Percentiles rank a stretch among this genome's conserved stretches.
These are phyloP conservation scores for Tulasnella sp. DNA, from an alignment of 768 basidiomycete species.

Conservation along the genomic window DNA sequence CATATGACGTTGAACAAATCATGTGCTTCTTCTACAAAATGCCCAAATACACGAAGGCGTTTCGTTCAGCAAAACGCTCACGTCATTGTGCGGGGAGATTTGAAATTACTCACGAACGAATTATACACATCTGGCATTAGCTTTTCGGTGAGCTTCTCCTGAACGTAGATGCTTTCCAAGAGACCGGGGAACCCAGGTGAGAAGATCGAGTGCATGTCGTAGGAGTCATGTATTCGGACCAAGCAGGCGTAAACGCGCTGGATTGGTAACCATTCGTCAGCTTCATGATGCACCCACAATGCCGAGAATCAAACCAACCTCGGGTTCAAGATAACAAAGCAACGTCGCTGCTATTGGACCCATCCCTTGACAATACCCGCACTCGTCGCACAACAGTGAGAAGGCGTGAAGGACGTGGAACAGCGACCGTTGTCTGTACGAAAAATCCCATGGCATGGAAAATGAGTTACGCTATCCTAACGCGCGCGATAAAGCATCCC, in stretches of 20 bases:
- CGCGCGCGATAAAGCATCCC: constrained; percentile 8
- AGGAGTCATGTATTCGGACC: constrained; percentile 84
- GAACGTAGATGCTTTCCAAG: constrained; percentile 92
- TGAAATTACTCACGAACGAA: constrained; percentile 65
- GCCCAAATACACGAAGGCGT: neutral
- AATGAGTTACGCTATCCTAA: constrained; percentile 8
- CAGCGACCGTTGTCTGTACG: constrained; percentile 77
- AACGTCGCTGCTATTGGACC: constrained; percentile 94
- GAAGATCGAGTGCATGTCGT: constrained; percentile 84
- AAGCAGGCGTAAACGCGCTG: constrained; percentile 75
- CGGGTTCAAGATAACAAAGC: constrained; percentile 88
- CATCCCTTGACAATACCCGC: constrained; percentile 99
- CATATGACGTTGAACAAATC: constrained; percentile 91
- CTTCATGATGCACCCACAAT: neutral
- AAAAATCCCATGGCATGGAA: neutral
- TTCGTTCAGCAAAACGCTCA: neutral
- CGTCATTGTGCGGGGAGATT: neutral
- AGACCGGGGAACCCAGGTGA: constrained; percentile 93
- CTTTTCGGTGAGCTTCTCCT: constrained; percentile 80
- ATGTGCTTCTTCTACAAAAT: constrained; percentile 61
- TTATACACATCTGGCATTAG: constrained; percentile 87
- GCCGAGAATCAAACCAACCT: constrained; percentile 41
- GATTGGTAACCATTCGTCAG: neutral
- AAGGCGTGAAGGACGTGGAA: constrained; percentile 94
- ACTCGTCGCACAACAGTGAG: constrained; percentile 74